Percentiles rank a stretch among this genome's conserved stretches.
phyloP scores from a whole-genome alignment of 2,329 filamentous ascomycete genomes.

The Cladobotryum protrusum region DNA sequence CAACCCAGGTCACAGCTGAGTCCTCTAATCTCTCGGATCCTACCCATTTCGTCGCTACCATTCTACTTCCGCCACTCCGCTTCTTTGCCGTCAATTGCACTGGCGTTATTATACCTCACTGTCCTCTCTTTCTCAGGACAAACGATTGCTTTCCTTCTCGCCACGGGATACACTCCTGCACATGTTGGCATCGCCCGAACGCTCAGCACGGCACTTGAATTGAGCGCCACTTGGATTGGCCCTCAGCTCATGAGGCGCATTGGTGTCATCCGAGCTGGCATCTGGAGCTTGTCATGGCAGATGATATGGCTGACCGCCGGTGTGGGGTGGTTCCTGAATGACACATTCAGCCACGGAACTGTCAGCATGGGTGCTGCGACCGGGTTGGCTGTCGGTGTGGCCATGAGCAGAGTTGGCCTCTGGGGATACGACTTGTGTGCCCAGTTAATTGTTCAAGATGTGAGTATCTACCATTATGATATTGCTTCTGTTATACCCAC shows the following conservation, averaged over 20 bases:
- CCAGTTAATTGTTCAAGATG: constrained; percentile 57
- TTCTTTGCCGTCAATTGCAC: constrained; percentile 54
- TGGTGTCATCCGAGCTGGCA: constrained; percentile 55
- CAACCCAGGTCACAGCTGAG: too few relatives aligned
- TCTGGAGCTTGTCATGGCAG: constrained; percentile 68
- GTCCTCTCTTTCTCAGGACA: constrained; percentile 54
- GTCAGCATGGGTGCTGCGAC: constrained; percentile 31
- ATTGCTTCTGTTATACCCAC: too few relatives aligned
- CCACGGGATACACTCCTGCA: constrained; percentile 44
- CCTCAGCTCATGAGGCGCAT: constrained; percentile 50
- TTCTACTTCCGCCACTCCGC: constrained; percentile 49
- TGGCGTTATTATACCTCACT: constrained; percentile 56
- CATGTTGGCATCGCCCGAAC: constrained; percentile 49
- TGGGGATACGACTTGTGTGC: constrained; percentile 57
- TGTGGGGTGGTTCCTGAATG: constrained; percentile 32
- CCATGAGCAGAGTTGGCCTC: constrained; percentile 53
- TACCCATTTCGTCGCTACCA: too few relatives aligned
- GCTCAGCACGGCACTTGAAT: constrained; percentile 47
- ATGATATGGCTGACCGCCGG: constrained; percentile 46
- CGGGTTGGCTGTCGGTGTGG: constrained; percentile 43
- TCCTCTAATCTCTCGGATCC: too few relatives aligned
- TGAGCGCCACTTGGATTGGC: constrained; percentile 54
- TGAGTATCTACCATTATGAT: constrained; percentile 21
- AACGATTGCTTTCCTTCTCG: constrained; percentile 59
- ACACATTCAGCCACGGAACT: constrained; percentile 19